Base-by-base conservation (phyloP, 345 rosid genomes). In the Rhodomyrtus tomentosa region DNA sequence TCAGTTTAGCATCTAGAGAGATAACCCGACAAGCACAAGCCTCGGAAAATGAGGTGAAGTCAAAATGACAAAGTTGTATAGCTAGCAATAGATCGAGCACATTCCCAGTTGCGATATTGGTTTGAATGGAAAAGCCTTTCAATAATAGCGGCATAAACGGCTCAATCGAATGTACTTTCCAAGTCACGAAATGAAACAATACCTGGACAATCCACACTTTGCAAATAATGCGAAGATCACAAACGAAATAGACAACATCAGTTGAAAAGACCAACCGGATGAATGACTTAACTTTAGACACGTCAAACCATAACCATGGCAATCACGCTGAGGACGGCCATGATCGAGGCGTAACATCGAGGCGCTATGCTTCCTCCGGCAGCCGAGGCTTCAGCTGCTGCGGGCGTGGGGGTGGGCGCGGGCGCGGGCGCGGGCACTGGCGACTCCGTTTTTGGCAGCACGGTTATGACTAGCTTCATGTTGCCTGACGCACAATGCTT, bases 401-500 rank as follows among this genome's bases (percentile, higher is more conserved):
- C 20, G 3, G 76, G 45, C 6, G 76, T 14, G 4, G 54, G 79
- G 20, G 38, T 51, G 7, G 82, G 45, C 6, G 76, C 29, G 4
- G 54, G 79, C 29, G 38, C 62, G 7, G 82, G 25, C 42, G 3
- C 40, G 3, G 40, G 16, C 12, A 56, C 62, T 4, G 85, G 83
- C 3, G 88, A 29, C 38, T 56, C 82, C 51, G 54, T 15, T 21
- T 55, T 42, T 18, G 84, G 84, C 81, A 83, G 42, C 27, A 84
- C 85, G 11, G 40, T 45, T 10, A 86, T 79, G 50, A 50, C 49
- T 3, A 86, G 82, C 56, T 86, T 88, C 86, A 82, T 83, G 56
- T 48, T 85, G 22, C 85, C 84, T 0, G n/a, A 3, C 24, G 18
- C 82, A 22, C 89, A 86, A 32, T 88, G 88, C 40, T 52, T 82